Conservation (phyloP, 2,329 filamentous ascomycete genomes). For the Hypocreales sp. region DNA sequence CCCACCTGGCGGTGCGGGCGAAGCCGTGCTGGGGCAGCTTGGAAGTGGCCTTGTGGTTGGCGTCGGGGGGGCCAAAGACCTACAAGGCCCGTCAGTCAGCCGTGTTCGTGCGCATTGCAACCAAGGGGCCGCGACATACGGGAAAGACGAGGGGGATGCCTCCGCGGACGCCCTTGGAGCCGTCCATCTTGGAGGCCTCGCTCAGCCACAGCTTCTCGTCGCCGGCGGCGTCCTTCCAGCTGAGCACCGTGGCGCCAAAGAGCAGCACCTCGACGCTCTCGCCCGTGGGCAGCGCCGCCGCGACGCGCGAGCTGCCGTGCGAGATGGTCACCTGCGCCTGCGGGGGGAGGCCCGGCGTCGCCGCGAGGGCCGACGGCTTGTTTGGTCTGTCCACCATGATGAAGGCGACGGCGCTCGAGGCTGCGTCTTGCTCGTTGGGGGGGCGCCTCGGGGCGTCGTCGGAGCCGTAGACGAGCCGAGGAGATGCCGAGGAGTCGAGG, state of each 20-base stretch:
- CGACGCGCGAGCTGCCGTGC: conserved; percentile 54
- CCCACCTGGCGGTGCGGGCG: conserved; percentile 79
- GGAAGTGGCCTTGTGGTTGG: conserved; percentile 60
- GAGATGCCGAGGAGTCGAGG: too few relatives aligned
- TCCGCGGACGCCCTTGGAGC: conserved; percentile 76
- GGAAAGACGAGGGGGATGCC: conserved; percentile 90
- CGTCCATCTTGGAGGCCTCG: conserved; percentile 66
- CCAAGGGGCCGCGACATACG: conserved; percentile 32
- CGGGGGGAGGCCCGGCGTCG: conserved; percentile 59
- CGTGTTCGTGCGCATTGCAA: conserved; percentile 2
- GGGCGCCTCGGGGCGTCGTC: too few relatives aligned
- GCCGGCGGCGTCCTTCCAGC: conserved; percentile 73
- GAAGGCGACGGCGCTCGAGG: too few relatives aligned
- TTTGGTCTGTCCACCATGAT: conserved; percentile 70
- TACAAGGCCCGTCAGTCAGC: too few relatives aligned
- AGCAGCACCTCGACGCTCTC: conserved; percentile 77
- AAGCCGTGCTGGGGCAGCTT: conserved; percentile 87
- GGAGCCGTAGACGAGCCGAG: too few relatives aligned
- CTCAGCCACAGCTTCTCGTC: conserved; percentile 79
- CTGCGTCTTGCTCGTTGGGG: too few relatives aligned
- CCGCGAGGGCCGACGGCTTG: conserved; percentile 62
- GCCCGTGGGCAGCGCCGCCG: conserved; percentile 70
- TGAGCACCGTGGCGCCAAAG: conserved; percentile 83
- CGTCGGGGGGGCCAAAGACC: conserved; percentile 76
- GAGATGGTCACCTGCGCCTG: conserved; percentile 62